A percentile compares a stretch with the other conserved stretches of the same genome.
Conservation (phyloP, 331 rosid genomes). For the Stylosanthes scabra region DNA sequence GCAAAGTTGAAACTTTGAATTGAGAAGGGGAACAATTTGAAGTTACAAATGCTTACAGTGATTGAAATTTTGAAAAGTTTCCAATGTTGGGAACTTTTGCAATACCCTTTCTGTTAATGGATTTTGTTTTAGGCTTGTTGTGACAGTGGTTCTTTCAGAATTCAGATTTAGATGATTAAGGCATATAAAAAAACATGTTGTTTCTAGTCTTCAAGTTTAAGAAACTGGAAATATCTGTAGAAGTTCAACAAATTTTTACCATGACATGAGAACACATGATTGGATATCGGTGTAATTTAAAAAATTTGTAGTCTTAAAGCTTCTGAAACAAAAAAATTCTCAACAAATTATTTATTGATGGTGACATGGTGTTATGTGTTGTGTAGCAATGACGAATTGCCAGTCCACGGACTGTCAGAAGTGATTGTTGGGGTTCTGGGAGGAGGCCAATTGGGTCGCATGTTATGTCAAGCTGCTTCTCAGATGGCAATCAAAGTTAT, state of each 20-base stretch:
- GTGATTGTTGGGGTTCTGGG: conserved; percentile 87
- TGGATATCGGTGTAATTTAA: background rate
- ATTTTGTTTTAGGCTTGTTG: background rate
- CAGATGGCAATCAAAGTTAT: conserved; percentile 79
- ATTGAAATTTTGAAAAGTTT: no score
- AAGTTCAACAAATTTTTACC: background rate
- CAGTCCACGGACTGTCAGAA: conserved; percentile 72
- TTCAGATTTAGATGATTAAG: background rate
- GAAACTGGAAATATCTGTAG: background rate
- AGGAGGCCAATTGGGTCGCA: conserved; percentile 91
- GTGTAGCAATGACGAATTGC: conserved; percentile 56
- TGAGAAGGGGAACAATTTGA: no score
- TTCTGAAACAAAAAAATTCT: conserved; percentile 16
- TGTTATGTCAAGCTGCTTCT: conserved; percentile 97
- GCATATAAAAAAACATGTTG: background rate
- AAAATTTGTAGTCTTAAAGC: background rate
- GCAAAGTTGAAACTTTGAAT: no score
- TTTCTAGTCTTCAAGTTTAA: background rate
- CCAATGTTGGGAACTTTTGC: background rate
- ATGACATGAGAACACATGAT: no score
- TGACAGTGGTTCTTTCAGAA: background rate
- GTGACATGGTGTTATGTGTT: conserved; percentile 35
- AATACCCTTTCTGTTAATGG: background rate
- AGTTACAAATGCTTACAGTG: no score
- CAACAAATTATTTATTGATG: background rate